Base-by-base conservation (phyloP, 768 basidiomycete genomes). In the Rhodocollybia butyracea region DNA sequence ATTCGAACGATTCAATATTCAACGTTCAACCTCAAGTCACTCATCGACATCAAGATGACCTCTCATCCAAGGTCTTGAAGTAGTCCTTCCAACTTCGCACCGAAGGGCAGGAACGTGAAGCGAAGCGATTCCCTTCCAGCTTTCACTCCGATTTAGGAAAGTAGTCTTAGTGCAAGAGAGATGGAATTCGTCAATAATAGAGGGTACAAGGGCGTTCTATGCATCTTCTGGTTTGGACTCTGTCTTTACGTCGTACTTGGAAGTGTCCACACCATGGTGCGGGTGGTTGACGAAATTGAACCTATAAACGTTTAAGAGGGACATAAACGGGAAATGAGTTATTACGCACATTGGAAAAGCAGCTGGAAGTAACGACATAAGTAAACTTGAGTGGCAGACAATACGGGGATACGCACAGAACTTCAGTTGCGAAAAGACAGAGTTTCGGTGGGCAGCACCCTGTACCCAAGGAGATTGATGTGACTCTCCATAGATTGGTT, bases 261-360 rank as follows among this genome's bases (percentile, higher is more conserved):
- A 81, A 19, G 88, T 81, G 63, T 95, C 89, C 8, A 86, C 84
- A 2, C 94, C 94, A 66, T 96, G 94, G 66, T 84, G 73, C 40
- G 84, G 85, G 69, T 97, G 94, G 69, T 95, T 89, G 63, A 95
- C 94, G 46, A 98, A 76, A 76, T 98, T 98, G 73, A 98, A 84
- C 94, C 94, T 96, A 64, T 39, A 57, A 48, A 39, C n/a, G n/a
- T n/a, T n/a, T n/a, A 61, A 39, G 40, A 66, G 52, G 46, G 26
- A 58, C 32, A 34, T n/a, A 19, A 41, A 5, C 29, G 8, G 1
- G 42, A 40, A 24, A 56, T 60, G 24, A 54, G 43, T 34, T 1
- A 11, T 12, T 12, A 57, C 85, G 69, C 66, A 89, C 89, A 91
- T 89, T 22, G 89, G 91, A 69, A 94, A 85, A 36, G 78, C 76